These are phyloP conservation scores for Neurospora intermedia DNA, from an alignment of 495 filamentous ascomycete species.

Conservation along the genomic window DNA sequence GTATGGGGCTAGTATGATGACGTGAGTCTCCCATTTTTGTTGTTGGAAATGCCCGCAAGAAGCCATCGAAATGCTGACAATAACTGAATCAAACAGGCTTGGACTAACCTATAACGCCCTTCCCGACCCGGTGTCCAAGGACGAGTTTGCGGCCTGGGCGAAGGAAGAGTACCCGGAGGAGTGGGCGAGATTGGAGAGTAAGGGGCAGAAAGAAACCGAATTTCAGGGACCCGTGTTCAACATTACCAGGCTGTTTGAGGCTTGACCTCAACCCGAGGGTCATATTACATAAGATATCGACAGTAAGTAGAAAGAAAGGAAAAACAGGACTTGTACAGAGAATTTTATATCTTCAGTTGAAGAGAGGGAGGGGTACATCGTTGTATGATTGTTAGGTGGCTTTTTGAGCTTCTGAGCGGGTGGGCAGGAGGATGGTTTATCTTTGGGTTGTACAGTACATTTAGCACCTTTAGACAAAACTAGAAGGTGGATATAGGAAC, in stretches of 20 bases:
- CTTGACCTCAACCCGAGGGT: slow-evolving; percentile 19
- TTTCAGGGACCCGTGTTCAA: slow-evolving; percentile 32
- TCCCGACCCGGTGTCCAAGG: slow-evolving; percentile 46
- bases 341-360: neutral
- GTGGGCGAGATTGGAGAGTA: slow-evolving; percentile 53
- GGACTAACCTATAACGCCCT: slow-evolving; percentile 65
- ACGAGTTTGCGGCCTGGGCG: slow-evolving; percentile 64
- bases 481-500: neutral
- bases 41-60: neutral
- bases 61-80: neutral
- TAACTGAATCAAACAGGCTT: slow-evolving; percentile 36
- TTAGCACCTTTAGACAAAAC: neutral
- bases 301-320: neutral
- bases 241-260: slow-evolving; percentile 30
- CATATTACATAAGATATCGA: slow-evolving; percentile 1
- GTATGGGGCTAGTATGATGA: slow-evolving; percentile 49
- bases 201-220: slow-evolving; percentile 25
- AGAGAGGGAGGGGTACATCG: neutral
- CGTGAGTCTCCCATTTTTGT: slow-evolving; percentile 45
- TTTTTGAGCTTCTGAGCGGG: neutral
- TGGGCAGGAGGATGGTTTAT: neutral
- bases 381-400: neutral
- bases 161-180: slow-evolving; percentile 50
- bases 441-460: neutral
- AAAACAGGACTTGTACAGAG: neutral